Percentiles rank a stretch among this genome's conserved stretches.
phyloP scores from a whole-genome alignment of 164 flowering plant genomes.

The Macadamia integrifolia region DNA sequence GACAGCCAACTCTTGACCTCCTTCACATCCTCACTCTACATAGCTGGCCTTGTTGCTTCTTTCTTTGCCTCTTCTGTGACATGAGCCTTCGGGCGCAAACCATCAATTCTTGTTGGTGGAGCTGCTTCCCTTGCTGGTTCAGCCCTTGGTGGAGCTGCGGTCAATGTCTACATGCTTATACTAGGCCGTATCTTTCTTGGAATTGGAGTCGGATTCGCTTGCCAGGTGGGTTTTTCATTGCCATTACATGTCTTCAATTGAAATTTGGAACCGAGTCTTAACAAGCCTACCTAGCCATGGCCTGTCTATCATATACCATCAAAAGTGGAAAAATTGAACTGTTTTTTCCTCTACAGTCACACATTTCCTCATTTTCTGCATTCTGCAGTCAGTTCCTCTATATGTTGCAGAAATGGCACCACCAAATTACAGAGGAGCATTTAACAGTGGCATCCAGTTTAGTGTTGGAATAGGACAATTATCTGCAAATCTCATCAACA shows the following conservation, averaged over 20 bases:
- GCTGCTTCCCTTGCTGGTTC: slow-evolving; percentile 51
- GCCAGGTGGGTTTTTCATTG: slow-evolving; percentile 40
- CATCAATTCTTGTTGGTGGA: slow-evolving; percentile 46
- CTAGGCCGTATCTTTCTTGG: slow-evolving; percentile 66
- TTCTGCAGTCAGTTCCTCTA: slow-evolving; percentile 56
- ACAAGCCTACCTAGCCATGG: no score
- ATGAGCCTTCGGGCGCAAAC: no score
- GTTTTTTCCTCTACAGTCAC: no score
- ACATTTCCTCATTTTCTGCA: no score
- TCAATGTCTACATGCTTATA: slow-evolving; percentile 47
- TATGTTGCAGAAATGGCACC: slow-evolving; percentile 84
- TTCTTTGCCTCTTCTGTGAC: neutral
- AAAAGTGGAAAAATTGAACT: no score
- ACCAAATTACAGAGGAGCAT: slow-evolving; percentile 47
- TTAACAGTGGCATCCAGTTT: slow-evolving; percentile 59
- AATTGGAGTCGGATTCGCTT: slow-evolving; percentile 68
- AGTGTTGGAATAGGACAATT: slow-evolving; percentile 39
- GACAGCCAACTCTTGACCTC: slow-evolving; percentile 12
- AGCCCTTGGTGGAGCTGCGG: slow-evolving; percentile 51
- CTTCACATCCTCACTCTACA: slow-evolving; percentile 18
- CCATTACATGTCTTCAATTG: no score
- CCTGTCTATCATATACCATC: no score
- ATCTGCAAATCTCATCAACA: slow-evolving; percentile 25
- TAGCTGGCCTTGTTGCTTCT: slow-evolving; percentile 11
- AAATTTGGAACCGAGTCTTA: no score